These are phyloP conservation scores for Acacia concinna DNA, from an alignment of 331 rosid species.

Conservation along the genomic window DNA sequence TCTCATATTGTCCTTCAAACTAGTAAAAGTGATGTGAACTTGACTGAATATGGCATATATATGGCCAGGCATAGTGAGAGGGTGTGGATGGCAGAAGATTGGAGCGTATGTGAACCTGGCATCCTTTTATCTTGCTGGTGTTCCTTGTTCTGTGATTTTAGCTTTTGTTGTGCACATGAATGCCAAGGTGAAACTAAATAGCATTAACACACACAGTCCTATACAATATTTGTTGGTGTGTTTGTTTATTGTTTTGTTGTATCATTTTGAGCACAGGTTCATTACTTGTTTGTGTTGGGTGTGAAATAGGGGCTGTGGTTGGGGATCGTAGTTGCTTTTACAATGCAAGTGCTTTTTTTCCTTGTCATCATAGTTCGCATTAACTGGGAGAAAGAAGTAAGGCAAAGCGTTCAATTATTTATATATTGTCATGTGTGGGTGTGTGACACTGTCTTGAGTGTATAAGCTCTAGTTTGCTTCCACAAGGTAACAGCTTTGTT, in stretches of 20 bases:
- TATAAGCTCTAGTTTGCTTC: neutral
- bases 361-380: slow-evolving; percentile 42
- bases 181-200: slow-evolving; percentile 47
- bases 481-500: neutral
- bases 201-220: neutral
- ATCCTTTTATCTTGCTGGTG: slow-evolving; percentile 65
- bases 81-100: slow-evolving; percentile 83
- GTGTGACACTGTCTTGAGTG: neutral
- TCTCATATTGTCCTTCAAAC: neutral
- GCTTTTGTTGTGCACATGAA: slow-evolving; percentile 58
- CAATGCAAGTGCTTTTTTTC: slow-evolving; percentile 55
- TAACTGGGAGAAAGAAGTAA: slow-evolving; percentile 67
- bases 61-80: slow-evolving; percentile 61
- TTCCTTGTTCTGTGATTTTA: slow-evolving; percentile 56
- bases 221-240: neutral
- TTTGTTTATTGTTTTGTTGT: neutral
- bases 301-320: slow-evolving; percentile 64
- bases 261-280: neutral
- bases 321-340: slow-evolving; percentile 66
- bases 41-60: neutral
- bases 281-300: neutral
- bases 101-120: slow-evolving; percentile 79
- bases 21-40: neutral
- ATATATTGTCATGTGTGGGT: neutral
- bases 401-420: neutral